Evolutionary conservation across 129 eudicot species (phyloP), one percentile per base, ranked within the genome.

Genomic region (Saposhnikovia divaricata): DNA sequence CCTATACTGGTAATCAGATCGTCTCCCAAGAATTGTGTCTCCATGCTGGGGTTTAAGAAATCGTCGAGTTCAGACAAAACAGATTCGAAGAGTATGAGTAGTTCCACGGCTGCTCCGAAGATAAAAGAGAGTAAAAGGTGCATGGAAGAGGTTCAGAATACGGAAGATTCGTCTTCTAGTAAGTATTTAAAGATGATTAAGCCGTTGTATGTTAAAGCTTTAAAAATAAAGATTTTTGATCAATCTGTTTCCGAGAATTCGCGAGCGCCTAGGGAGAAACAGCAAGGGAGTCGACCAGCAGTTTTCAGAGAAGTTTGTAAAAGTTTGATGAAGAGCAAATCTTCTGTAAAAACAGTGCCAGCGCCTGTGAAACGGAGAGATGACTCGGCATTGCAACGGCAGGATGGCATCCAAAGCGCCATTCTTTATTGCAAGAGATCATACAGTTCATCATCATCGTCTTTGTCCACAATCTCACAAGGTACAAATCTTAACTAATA

Each of bases 121-220:
- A 28, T 25, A 4, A n/a, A 42, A 43, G 65, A 45, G 85, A 83
- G 84, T 66, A 23, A 43, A 77, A 19, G 1, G 55, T 50, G 21
- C 55, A 16, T 50, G 79, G 74, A 51, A 83, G 81, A 47, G 69
- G 21, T 48, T 48, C 21, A 72, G 76, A 47, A 28, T 6, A 65
- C 14, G 13, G 12, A 25, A 11, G 57, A 9, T n/a, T 23, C n/a
- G 1, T 44, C 57, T 31, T 31, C 57, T 28, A 88, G 3, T 82
- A 87, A 84, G 82, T 91, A 88, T 81, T 43, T 93, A 82, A 86
- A 84, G 76, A 59, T 81, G 74, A 88, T 93, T 23, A 91, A 84
- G 81, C 95, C 21, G 55, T 50, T 50, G 55, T 50, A 15, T 50
- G 55, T 15, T 50, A 15, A 63, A 77, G 89, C 76, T 44, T 82